Conservation (phyloP, 2,329 filamentous ascomycete genomes). For the Ceratocystis cacaofunesta region DNA sequence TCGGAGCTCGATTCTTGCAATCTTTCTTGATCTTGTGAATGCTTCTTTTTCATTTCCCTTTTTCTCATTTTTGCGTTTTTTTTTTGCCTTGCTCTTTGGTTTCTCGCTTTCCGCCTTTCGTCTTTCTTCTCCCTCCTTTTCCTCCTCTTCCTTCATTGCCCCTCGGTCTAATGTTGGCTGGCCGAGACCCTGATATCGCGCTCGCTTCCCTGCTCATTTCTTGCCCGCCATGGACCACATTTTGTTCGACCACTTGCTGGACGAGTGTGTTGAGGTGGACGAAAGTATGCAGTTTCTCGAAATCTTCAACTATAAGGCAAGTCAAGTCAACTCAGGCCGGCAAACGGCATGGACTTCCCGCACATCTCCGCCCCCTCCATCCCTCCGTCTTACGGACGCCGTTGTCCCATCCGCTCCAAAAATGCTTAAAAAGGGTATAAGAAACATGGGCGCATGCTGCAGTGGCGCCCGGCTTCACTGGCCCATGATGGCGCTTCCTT, state of each 20-base stretch:
- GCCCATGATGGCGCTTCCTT: neutral
- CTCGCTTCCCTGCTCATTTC: neutral
- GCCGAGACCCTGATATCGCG: neutral
- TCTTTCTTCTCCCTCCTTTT: neutral
- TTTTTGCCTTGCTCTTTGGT: no score
- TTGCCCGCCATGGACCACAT: constrained; percentile 10
- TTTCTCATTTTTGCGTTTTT: neutral
- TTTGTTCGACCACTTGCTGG: constrained; percentile 22
- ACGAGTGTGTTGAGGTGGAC: constrained; percentile 32
- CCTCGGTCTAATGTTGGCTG: no score
- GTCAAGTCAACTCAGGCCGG: neutral
- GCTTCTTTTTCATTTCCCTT: neutral
- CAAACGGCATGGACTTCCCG: neutral
- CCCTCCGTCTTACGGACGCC: no score
- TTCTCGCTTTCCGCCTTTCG: neutral
- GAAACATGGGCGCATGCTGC: neutral
- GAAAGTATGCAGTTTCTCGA: constrained; percentile 43
- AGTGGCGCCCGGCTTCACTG: neutral
- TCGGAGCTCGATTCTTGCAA: neutral
- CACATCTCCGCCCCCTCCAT: neutral
- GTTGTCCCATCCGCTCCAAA: neutral
- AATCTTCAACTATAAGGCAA: constrained; percentile 37
- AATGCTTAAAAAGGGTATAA: neutral
- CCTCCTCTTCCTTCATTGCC: neutral
- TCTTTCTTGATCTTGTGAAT: neutral